Conservation (phyloP, 2,329 filamentous ascomycete species). For the Macroventuria anomochaeta region DNA sequence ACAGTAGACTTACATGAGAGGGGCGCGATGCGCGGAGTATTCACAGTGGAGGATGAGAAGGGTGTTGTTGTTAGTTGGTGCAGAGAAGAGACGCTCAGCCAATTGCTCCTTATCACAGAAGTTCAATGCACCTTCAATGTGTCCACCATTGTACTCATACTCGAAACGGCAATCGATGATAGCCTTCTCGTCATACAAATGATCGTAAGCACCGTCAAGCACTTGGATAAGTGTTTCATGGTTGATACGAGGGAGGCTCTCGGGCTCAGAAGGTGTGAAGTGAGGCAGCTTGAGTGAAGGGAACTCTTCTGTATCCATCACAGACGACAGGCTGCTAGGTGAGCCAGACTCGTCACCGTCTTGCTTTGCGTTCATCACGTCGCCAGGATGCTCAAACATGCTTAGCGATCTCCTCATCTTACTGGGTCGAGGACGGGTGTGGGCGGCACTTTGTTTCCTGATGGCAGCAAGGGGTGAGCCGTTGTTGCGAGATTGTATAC, state of each 20-base stretch:
- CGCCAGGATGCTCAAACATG: conserved; percentile 95
- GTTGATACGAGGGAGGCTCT: conserved; percentile 87
- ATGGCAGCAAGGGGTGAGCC: conserved; percentile 75
- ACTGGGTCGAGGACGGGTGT: conserved; percentile 71
- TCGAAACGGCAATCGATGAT: conserved; percentile 97
- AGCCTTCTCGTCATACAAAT: conserved; percentile 78
- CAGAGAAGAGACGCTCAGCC: conserved; percentile 75
- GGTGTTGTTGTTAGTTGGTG: conserved; percentile 70
- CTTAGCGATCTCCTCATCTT: conserved; percentile 89
- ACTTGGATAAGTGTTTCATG: conserved; percentile 84
- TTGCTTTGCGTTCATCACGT: conserved; percentile 74
- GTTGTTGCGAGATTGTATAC: conserved; percentile 62
- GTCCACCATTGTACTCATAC: conserved; percentile 96
- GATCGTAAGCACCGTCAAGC: conserved; percentile 81
- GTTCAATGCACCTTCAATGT: conserved; percentile 92
- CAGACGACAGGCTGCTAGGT: conserved; percentile 69
- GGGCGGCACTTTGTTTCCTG: conserved; percentile 67
- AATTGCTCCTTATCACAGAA: conserved; percentile 95
- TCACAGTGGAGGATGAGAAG: conserved; percentile 96
- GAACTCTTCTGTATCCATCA: conserved; percentile 82
- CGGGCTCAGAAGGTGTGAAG: conserved; percentile 80
- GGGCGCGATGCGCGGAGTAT: conserved; percentile 95
- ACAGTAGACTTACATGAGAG: conserved; percentile 71
- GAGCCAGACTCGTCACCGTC: conserved; percentile 67
- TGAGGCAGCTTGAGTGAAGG: conserved; percentile 80